These are phyloP conservation scores for Pseudogymnoascus sp. DNA, from an alignment of 2,329 filamentous ascomycete species.

Conservation along the genomic window DNA sequence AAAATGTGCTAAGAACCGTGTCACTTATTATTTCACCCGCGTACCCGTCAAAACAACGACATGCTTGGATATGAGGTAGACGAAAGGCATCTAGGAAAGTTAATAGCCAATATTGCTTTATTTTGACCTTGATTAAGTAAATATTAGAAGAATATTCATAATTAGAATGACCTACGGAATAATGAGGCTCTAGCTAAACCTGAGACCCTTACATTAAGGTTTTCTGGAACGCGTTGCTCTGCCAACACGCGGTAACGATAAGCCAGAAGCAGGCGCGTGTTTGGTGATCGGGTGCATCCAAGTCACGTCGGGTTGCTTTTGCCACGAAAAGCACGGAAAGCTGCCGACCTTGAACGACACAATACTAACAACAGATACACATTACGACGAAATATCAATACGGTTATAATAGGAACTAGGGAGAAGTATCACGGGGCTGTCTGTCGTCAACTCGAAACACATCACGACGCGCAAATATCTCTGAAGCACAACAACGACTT, in stretches of 20 bases:
- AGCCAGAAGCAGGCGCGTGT: slow-evolving; percentile 7
- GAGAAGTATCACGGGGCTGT: not conserved
- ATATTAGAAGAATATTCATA: not conserved
- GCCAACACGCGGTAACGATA: not conserved
- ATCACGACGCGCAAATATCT: not conserved
- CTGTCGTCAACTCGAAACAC: not conserved
- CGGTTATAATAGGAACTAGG: not conserved
- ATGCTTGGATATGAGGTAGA: not conserved
- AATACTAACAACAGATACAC: slow-evolving; percentile 1
- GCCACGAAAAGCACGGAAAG: not conserved
- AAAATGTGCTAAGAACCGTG: no score
- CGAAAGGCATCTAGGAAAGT: not conserved
- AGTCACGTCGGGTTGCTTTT: not conserved
- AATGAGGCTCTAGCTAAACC: not conserved
- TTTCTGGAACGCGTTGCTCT: not conserved
- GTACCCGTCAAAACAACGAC: not conserved
- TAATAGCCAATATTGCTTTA: not conserved
- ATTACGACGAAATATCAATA: not conserved
- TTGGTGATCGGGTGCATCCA: not conserved
- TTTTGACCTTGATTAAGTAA: not conserved
- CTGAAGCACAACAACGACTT: not conserved
- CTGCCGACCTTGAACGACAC: not conserved
- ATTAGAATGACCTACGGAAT: not conserved
- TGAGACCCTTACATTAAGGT: slow-evolving; percentile 1
- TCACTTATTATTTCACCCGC: no score